Percentiles rank a stretch among this genome's conserved stretches.
Conservation (phyloP, 2,329 filamentous ascomycete species). For the Fusarium sp. region DNA sequence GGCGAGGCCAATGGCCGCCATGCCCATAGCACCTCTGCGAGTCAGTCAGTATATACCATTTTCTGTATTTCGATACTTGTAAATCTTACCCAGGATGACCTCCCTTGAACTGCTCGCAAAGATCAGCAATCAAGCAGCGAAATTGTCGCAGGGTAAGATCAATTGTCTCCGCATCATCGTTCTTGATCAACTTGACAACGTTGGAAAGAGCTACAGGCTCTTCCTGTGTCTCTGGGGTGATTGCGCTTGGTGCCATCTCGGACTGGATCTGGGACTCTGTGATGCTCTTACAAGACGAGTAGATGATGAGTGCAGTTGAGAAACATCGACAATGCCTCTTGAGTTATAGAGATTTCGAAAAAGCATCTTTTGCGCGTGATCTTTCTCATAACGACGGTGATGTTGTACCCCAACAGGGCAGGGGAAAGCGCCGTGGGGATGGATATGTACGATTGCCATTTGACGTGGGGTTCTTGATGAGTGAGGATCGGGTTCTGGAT, state of each 20-base stretch:
- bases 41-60: background rate
- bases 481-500: conserved; percentile 1
- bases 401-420: conserved; percentile 3
- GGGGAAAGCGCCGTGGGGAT: conserved; percentile 16
- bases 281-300: background rate
- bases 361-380: conserved; percentile 16
- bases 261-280: background rate
- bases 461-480: conserved; percentile 5
- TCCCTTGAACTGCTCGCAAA: conserved; percentile 75
- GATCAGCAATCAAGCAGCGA: conserved; percentile 70
- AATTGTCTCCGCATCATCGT: conserved; percentile 40
- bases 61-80: background rate
- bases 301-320: background rate
- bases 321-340: background rate
- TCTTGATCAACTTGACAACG: conserved; percentile 40
- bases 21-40: conserved; percentile 60
- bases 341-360: conserved; percentile 12
- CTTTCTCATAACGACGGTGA: background rate
- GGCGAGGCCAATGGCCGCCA: conserved; percentile 69
- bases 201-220: conserved; percentile 25
- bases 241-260: conserved; percentile 40
- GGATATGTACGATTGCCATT: background rate
- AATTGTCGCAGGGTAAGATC: conserved; percentile 68
- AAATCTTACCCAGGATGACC: conserved; percentile 70
- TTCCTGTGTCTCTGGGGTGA: conserved; percentile 27